Evolutionary conservation across 768 basidiomycete genomes (phyloP).

Genomic region (Gyrodon lividus): DNA sequence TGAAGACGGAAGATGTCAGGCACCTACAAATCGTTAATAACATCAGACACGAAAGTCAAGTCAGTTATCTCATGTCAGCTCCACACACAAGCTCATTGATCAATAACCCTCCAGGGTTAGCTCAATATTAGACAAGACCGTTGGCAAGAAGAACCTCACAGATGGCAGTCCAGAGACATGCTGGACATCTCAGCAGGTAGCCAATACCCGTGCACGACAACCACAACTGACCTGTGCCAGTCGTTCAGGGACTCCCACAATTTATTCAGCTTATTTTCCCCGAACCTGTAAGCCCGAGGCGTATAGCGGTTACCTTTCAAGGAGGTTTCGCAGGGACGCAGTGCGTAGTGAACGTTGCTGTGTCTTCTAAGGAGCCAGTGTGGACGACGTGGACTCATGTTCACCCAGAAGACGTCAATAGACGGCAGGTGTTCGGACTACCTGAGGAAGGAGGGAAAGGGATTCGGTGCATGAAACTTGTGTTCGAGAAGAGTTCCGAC

Average conservation of each 20-base stretch:
- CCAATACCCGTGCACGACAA: constrained; percentile 4
- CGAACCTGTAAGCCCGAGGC: constrained; percentile 50
- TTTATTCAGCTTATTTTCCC: constrained; percentile 65
- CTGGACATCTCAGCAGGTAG: constrained; percentile 81
- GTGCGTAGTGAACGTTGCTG: constrained; percentile 49
- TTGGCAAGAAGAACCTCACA: constrained; percentile 65
- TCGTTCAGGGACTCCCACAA: constrained; percentile 70
- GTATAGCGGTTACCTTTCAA: constrained; percentile 70
- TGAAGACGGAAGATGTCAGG: constrained; percentile 19
- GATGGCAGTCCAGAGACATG: constrained; percentile 78
- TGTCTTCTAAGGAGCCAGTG: constrained; percentile 30
- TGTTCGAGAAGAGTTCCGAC: constrained; percentile 82
- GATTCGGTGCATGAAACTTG: constrained; percentile 53
- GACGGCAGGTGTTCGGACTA: constrained; percentile 66
- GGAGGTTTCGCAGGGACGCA: constrained; percentile 80
- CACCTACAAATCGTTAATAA: constrained; percentile 20
- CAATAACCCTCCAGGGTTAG: constrained; percentile 56
- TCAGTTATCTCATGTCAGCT: constrained; percentile 46
- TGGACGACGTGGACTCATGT: constrained; percentile 57
- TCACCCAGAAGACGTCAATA: constrained; percentile 81
- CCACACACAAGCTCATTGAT: not conserved
- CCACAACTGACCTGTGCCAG: constrained; percentile 2
- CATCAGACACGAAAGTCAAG: constrained; percentile 24
- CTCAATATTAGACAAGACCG: constrained; percentile 73
- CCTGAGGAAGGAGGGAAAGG: constrained; percentile 15